A percentile compares a stretch with the other conserved stretches of the same genome.
Conservation (phyloP, 2,329 filamentous ascomycete genomes). For the Nigrospora oryzae region DNA sequence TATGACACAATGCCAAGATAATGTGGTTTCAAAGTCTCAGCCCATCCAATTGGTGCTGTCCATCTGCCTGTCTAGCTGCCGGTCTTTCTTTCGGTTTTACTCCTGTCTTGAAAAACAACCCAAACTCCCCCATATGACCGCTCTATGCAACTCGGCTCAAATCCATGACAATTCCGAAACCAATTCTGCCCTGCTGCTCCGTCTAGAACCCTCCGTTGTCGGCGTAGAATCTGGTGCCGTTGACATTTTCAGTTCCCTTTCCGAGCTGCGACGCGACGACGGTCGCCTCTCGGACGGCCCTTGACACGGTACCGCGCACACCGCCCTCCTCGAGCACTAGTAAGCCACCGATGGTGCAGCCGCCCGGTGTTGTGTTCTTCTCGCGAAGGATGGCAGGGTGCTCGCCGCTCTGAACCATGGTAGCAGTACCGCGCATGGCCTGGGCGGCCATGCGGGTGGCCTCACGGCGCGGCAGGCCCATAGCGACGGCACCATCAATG, state of each 20-base stretch:
- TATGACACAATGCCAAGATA: too few relatives aligned
- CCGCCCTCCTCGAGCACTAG: conserved; percentile 66
- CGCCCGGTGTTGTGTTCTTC: conserved; percentile 69
- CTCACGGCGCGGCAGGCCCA: conserved; percentile 66
- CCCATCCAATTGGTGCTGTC: too few relatives aligned
- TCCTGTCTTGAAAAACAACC: neutral
- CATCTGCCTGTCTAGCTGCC: too few relatives aligned
- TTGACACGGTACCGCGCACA: conserved; percentile 57
- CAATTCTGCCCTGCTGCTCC: too few relatives aligned
- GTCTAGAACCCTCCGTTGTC: conserved; percentile 1
- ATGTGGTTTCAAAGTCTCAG: too few relatives aligned
- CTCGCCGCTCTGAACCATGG: conserved; percentile 60
- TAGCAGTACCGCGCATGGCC: conserved; percentile 66
- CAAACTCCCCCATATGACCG: neutral
- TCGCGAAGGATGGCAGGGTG: conserved; percentile 69
- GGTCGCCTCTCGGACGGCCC: conserved; percentile 63
- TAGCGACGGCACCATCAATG: conserved; percentile 69
- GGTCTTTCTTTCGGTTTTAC: too few relatives aligned
- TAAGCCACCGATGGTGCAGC: conserved; percentile 69
- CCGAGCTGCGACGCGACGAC: conserved; percentile 61
- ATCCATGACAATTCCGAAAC: too few relatives aligned
- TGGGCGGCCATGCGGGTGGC: conserved; percentile 73
- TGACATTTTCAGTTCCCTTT: neutral
- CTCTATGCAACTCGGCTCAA: too few relatives aligned
- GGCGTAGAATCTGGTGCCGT: neutral